These are phyloP conservation scores for Kalaharituber pfeilii DNA, from an alignment of 2,329 filamentous ascomycete genomes.

Conservation along the genomic window DNA sequence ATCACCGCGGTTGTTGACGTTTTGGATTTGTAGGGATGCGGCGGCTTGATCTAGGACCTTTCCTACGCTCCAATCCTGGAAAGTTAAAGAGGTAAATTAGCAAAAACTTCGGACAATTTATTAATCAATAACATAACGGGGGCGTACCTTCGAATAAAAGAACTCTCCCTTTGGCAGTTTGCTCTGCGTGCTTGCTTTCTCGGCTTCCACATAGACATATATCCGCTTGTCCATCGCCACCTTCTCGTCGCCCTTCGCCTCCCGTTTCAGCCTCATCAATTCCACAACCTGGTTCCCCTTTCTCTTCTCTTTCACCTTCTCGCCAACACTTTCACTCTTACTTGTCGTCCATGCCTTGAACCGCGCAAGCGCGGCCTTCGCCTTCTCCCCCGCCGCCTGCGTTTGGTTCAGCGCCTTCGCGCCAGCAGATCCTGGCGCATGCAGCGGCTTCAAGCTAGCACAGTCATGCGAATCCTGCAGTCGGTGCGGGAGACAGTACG, in stretches of 20 bases:
- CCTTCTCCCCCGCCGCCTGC: slow-evolving; percentile 40
- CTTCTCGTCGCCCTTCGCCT: slow-evolving; percentile 77
- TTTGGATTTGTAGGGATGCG: slow-evolving; percentile 58
- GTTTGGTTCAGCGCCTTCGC: slow-evolving; percentile 26
- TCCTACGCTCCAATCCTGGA: slow-evolving; percentile 68
- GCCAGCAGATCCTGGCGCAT: slow-evolving; percentile 21
- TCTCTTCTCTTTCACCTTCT: slow-evolving; percentile 24
- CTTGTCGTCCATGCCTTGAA: slow-evolving; percentile 64
- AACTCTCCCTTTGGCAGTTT: slow-evolving; percentile 71
- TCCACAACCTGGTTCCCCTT: slow-evolving; percentile 49
- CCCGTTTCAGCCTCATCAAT: slow-evolving; percentile 63
- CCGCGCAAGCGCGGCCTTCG: slow-evolving; percentile 55
- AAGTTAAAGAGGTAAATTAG: not conserved
- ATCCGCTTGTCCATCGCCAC: slow-evolving; percentile 67
- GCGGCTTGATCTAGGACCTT: slow-evolving; percentile 64
- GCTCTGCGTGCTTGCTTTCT: slow-evolving; percentile 64
- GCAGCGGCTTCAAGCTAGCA: slow-evolving; percentile 41
- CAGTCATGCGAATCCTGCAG: slow-evolving; percentile 49
- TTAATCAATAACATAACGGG: not conserved
- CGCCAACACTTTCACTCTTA: slow-evolving; percentile 38
- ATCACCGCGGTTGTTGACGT: slow-evolving; percentile 61
- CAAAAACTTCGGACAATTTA: not conserved
- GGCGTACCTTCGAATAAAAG: slow-evolving; percentile 44
- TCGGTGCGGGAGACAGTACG: slow-evolving; percentile 37
- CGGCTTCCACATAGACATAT: slow-evolving; percentile 79